These are phyloP conservation scores for Lavandula angustifolia DNA, from an alignment of 257 asterid species.

Conservation along the genomic window DNA sequence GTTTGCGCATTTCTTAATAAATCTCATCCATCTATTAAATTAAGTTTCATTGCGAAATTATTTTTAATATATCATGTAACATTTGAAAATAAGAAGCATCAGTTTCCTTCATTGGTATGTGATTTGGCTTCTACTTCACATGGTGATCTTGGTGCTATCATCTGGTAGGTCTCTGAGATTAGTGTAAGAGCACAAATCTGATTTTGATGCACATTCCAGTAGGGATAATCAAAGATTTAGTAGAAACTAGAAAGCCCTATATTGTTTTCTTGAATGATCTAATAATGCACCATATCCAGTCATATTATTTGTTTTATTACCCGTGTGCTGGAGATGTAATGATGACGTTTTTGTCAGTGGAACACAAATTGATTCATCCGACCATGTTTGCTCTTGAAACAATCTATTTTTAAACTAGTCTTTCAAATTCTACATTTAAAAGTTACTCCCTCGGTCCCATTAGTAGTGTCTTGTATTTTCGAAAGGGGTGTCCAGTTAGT, in stretches of 20 bases:
- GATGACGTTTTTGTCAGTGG: not conserved
- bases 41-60: not conserved
- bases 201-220: slow-evolving; percentile 19
- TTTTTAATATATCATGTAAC: slow-evolving; percentile 21
- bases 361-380: slow-evolving; percentile 7
- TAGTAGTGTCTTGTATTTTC: too few species aligned
- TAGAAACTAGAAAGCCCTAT: slow-evolving; percentile 16
- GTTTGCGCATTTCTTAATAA: slow-evolving; percentile 10
- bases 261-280: slow-evolving; percentile 13
- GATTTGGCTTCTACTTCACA: slow-evolving; percentile 17
- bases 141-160: slow-evolving; percentile 21
- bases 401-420: not conserved
- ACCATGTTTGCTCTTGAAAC: slow-evolving; percentile 5
- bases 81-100: slow-evolving; percentile 18
- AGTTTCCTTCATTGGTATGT: not conserved
- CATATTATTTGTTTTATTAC: not conserved
- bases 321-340: not conserved
- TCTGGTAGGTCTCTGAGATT: slow-evolving; percentile 6
- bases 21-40: too few species aligned
- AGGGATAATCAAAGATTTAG: slow-evolving; percentile 4
- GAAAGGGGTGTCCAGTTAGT: too few species aligned
- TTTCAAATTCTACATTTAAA: not conserved
- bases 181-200: slow-evolving; percentile 3
- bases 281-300: not conserved
- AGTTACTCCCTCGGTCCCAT: too few species aligned